Base-by-base conservation (phyloP, 805 yeast genomes). In the Cyberlindnera sargentensis region DNA sequence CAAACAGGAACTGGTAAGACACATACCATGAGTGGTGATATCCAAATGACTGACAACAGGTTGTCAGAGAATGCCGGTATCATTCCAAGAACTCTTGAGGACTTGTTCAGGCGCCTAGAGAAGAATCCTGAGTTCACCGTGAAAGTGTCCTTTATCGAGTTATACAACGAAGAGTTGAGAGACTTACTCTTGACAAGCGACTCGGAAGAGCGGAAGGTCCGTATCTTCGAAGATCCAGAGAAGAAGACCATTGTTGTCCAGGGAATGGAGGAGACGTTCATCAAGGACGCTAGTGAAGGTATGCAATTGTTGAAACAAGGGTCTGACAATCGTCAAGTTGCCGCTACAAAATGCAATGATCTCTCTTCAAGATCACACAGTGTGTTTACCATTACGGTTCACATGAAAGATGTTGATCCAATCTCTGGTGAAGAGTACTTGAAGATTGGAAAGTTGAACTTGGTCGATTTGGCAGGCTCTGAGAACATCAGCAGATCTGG, bases 381-480 rank as follows among this genome's bases (percentile, higher is more conserved):
- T 0, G 80, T 87, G 2, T 83, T 86, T 62, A 80, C 93, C 3
- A 72, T 84, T n/a, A 76, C 78, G 4, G 72, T 74, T 5, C 73
- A 71, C 47, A 70, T 83, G 50, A 77, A 74, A 42, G 73, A 71
- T 48, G 64, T 66, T 28, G 70, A 70, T 39, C 67, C 73, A 2
- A 56, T 67, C 2, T 71, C 75, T 3, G 73, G 72, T 4, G 76
- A 75, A 53, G 79, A 75, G 48, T 66, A 64, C 41, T 64, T 73
- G 39, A 70, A 75, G 49, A 64, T 70, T 34, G 81, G 88, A 5
- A 87, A 86, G 56, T 72, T 87, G 59, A 87, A 89, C 57, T 66
- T 89, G 7, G 97, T 90, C n/a, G 97, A 89, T 64, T 68, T 90
- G 52, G 97, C 97, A 0, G 97, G 97, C 1, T 84, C 95, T 24